Conservation (phyloP, 345 rosid genomes). For the Salix viminalis region DNA sequence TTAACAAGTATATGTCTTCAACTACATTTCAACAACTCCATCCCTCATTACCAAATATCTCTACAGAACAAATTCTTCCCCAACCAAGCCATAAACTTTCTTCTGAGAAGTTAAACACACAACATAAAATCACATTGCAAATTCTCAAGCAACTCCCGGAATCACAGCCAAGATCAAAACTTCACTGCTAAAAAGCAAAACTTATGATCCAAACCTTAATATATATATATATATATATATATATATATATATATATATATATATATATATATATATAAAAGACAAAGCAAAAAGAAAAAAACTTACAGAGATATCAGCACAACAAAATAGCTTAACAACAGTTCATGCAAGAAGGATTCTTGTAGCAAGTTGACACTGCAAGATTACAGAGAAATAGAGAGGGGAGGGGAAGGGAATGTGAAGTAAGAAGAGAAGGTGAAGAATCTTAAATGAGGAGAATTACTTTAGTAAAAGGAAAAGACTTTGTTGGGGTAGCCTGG, state of each 20-base stretch:
- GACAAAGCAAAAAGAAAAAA: background rate
- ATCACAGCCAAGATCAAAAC: background rate
- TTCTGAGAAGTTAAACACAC: background rate
- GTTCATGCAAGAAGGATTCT: background rate
- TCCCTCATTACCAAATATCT: background rate
- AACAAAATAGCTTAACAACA: background rate
- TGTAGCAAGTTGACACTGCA: background rate
- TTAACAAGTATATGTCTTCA: background rate
- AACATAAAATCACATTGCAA: background rate
- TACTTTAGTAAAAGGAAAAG: conserved; percentile 11
- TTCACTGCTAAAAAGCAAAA: background rate
- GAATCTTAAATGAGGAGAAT: conserved; percentile 1
- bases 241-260: background rate
- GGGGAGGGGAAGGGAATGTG: background rate
- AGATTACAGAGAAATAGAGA: background rate
- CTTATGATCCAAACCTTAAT: background rate
- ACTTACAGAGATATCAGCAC: conserved; percentile 10
- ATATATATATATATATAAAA: background rate
- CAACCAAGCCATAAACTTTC: background rate
- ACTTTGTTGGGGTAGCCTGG: conserved; percentile 6
- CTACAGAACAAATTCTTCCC: background rate
- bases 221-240: background rate
- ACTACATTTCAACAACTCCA: background rate
- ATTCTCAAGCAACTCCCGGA: background rate
- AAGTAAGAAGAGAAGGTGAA: background rate